These are phyloP conservation scores for Epichloe scottii DNA, from an alignment of 2,329 filamentous ascomycete genomes.

Conservation along the genomic window DNA sequence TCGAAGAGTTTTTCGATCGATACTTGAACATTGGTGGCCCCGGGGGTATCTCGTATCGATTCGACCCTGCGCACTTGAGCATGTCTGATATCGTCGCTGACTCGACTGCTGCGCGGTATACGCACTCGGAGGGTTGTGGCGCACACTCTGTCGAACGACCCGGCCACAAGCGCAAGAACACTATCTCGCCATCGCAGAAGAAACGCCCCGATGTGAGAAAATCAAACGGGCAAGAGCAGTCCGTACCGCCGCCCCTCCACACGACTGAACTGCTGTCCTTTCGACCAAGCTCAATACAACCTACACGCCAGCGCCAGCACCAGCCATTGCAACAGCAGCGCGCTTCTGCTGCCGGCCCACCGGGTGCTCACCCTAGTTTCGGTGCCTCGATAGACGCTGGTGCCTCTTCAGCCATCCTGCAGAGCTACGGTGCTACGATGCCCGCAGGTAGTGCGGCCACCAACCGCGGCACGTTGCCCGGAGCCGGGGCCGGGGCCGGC, in stretches of 20 bases:
- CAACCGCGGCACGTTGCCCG: not conserved
- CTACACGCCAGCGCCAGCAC: not conserved
- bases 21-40: conserved; percentile 48
- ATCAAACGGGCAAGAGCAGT: not conserved
- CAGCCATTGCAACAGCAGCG: not conserved
- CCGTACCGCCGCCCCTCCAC: not conserved
- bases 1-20: conserved; percentile 79
- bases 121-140: conserved; percentile 26
- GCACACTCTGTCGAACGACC: conserved; percentile 16
- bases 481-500: too few species aligned
- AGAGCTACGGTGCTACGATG: conserved; percentile 13
- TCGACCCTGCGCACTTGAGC: conserved; percentile 64
- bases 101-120: conserved; percentile 43
- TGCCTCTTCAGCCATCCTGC: not conserved
- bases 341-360: not conserved
- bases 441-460: not conserved
- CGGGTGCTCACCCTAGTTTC: not conserved
- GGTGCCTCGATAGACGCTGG: not conserved
- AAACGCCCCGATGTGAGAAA: not conserved
- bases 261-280: not conserved
- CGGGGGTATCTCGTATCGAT: conserved; percentile 47
- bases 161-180: conserved; percentile 34
- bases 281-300: not conserved
- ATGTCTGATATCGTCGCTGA: conserved; percentile 56
- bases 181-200: conserved; percentile 8